A percentile compares a stretch with the other conserved stretches of the same genome.
Evolutionary conservation across 805 yeast species (phyloP).

Genomic region (Sugiyamaella smithiae): DNA sequence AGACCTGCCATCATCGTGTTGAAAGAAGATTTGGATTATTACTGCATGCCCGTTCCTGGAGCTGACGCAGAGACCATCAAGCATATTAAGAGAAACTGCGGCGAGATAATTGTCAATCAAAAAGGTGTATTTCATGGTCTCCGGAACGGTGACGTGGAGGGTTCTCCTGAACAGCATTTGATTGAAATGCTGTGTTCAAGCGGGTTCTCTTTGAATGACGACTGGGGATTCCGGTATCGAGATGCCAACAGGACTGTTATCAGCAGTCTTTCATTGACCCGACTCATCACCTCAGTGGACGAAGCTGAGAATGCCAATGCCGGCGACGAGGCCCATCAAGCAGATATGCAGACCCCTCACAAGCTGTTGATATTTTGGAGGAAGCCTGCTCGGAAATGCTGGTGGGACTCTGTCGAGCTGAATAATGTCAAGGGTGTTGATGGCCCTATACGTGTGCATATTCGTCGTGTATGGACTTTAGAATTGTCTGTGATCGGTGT

Average conservation of each 20-base stretch:
- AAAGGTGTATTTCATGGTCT: conserved; percentile 74
- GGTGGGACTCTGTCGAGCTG: conserved; percentile 71
- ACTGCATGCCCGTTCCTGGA: conserved; percentile 78
- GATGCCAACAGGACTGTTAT: conserved; percentile 88
- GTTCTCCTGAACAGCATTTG: conserved; percentile 92
- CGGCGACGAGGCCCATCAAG: background rate
- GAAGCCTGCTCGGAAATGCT: conserved; percentile 96
- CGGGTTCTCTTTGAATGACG: conserved; percentile 64
- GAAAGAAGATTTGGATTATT: conserved; percentile 91
- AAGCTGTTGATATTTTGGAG: conserved; percentile 91
- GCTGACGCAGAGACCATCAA: conserved; percentile 58
- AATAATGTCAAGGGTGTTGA: conserved; percentile 34
- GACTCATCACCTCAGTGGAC: conserved; percentile 29
- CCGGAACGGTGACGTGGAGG: conserved; percentile 39
- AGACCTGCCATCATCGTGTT: conserved; percentile 84
- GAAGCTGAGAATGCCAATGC: conserved; percentile 4
- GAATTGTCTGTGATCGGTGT: conserved; percentile 90
- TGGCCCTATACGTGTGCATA: conserved; percentile 64
- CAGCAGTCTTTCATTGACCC: conserved; percentile 72
- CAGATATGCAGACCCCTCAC: conserved; percentile 35
- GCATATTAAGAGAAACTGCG: conserved; percentile 65
- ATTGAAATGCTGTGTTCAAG: conserved; percentile 92
- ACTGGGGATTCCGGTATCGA: conserved; percentile 87
- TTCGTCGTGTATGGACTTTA: conserved; percentile 94
- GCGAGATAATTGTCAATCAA: conserved; percentile 57